Evolutionary conservation across 1,284 basidiomycete genomes (phyloP).

Genomic region (Cutaneotrichosporon cavernicola): DNA sequence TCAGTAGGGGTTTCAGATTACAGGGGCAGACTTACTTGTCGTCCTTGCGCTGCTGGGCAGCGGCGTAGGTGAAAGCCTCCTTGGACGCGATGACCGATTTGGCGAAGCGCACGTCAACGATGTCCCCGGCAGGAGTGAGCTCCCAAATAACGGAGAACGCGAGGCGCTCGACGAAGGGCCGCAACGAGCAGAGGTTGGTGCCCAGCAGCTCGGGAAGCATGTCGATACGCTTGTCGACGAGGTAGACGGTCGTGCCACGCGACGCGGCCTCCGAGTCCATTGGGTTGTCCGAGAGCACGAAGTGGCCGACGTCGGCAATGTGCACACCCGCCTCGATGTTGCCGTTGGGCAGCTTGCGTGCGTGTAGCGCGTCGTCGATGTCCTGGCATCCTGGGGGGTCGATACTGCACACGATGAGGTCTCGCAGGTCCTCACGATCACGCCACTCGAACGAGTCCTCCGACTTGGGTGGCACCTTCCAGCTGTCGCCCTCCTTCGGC

Average conservation of each 20-base stretch:
- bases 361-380: conserved; percentile 99
- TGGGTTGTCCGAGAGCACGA: conserved; percentile 87
- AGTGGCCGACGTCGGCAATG: conserved; percentile 97
- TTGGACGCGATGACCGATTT: conserved; percentile 98
- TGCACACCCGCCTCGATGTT: conserved; percentile 98
- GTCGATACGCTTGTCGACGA: conserved; percentile 98
- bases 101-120: conserved; percentile 85
- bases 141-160: conserved; percentile 98
- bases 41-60: conserved; percentile 91
- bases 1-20: conserved; percentile 1
- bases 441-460: conserved; percentile 66
- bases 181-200: conserved; percentile 91
- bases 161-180: conserved; percentile 88
- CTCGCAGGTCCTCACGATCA: conserved; percentile 82
- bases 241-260: conserved; percentile 94
- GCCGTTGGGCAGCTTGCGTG: conserved; percentile 80
- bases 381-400: conserved; percentile 98
- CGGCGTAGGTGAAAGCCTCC: conserved; percentile 95
- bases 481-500: conserved; percentile 82
- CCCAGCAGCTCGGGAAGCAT: conserved; percentile 95
- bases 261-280: conserved; percentile 97
- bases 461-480: conserved; percentile 85
- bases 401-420: conserved; percentile 89
- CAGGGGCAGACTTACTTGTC: conserved; percentile 64
- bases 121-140: conserved; percentile 78